A percentile compares a stretch with the other conserved stretches of the same genome.
Conservation (phyloP, 352 stramenopile species). For the Pythium vanterpoolii region DNA sequence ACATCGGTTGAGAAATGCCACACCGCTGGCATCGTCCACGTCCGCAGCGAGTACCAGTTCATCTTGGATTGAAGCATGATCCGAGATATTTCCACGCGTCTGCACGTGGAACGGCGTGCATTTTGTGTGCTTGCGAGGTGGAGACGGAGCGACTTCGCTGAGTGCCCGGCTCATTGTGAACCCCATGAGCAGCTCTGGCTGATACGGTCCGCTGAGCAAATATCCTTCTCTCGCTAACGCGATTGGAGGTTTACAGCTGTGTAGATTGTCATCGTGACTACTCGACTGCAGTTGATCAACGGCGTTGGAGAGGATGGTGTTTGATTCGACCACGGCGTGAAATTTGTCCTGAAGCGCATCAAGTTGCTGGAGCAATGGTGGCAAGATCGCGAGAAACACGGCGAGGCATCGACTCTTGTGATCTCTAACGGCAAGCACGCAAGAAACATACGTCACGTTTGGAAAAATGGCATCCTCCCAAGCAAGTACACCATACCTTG, state of each 20-base stretch:
- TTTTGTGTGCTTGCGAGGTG: constrained; percentile 13
- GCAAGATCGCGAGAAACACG: constrained; percentile 41
- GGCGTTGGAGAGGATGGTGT: constrained; percentile 44
- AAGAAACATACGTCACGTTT: neutral
- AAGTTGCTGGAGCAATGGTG: constrained; percentile 40
- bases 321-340: constrained; percentile 39
- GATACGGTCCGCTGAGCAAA: constrained; percentile 40
- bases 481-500: constrained; percentile 20
- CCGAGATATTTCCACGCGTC: constrained; percentile 5
- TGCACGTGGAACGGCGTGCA: constrained; percentile 38
- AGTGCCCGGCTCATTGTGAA: constrained; percentile 37
- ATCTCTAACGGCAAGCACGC: constrained; percentile 26
- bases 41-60: constrained; percentile 30
- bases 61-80: constrained; percentile 17
- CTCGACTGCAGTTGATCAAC: constrained; percentile 30
- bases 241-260: constrained; percentile 16
- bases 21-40: constrained; percentile 35
- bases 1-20: constrained; percentile 50
- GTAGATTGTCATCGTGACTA: neutral
- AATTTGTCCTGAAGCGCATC: constrained; percentile 51
- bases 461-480: neutral
- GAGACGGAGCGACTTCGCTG: constrained; percentile 21
- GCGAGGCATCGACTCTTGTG: constrained; percentile 39
- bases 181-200: constrained; percentile 41
- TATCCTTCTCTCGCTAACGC: constrained; percentile 45